A percentile compares a stretch with the other conserved stretches of the same genome.
Evolutionary conservation across 2,329 filamentous ascomycete genomes (phyloP).

Genomic region (Xylariaceae sp.): DNA sequence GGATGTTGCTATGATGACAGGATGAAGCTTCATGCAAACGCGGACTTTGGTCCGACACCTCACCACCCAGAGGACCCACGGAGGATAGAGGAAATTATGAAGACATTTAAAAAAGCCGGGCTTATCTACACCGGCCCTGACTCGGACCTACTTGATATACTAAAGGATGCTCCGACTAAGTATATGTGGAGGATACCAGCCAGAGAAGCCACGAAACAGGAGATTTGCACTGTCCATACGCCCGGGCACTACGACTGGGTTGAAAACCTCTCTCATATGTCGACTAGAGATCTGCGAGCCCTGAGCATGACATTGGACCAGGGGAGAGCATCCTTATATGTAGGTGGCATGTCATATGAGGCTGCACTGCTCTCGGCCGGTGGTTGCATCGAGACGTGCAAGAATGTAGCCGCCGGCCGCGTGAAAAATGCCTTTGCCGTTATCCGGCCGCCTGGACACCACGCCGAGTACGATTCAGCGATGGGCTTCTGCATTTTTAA

Average conservation of each 20-base stretch:
- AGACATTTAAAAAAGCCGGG: constrained; percentile 76
- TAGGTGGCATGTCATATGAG: constrained; percentile 75
- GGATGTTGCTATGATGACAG: constrained; percentile 87
- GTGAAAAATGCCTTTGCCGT: constrained; percentile 96
- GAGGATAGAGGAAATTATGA: constrained; percentile 89
- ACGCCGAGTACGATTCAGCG: constrained; percentile 78
- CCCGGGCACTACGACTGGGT: constrained; percentile 78
- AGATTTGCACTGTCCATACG: constrained; percentile 77
- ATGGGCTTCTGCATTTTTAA: constrained; percentile 99
- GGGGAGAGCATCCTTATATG: constrained; percentile 73
- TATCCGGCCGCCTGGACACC: constrained; percentile 90
- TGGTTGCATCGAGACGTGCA: constrained; percentile 92
- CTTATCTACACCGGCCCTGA: constrained; percentile 64
- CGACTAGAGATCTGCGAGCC: constrained; percentile 62
- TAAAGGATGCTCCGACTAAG: constrained; percentile 51
- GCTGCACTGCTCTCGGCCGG: constrained; percentile 82
- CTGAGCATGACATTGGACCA: constrained; percentile 60
- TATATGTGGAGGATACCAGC: constrained; percentile 75
- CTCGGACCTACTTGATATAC: constrained; percentile 47
- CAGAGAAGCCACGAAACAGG: constrained; percentile 70
- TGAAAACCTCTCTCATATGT: constrained; percentile 49
- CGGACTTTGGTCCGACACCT: constrained; percentile 66
- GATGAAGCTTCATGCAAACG: constrained; percentile 93
- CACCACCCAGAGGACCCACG: constrained; percentile 93
- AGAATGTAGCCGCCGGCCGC: constrained; percentile 75